Base-by-base conservation (phyloP, 495 filamentous ascomycete species). In the Aspergillus coremiiformis region DNA sequence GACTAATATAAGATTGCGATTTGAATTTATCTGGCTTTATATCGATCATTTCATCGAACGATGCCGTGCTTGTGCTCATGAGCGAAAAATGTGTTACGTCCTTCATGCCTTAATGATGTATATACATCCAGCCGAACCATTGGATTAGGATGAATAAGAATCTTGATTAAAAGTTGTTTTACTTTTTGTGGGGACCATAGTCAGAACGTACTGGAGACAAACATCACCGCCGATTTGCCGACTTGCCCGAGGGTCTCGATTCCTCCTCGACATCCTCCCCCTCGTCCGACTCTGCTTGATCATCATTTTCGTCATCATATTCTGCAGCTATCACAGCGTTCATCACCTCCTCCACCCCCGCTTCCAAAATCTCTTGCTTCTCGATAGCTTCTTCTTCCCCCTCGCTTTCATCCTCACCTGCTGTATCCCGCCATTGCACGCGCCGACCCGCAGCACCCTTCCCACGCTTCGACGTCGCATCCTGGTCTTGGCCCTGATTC, bases 381-480 rank as follows among this genome's bases (percentile, higher is more conserved):
- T 69, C 57, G 39, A 65, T 62, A 44, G 60, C 67, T 49, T 68
- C 64, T 22, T 70, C 68, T 49, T 71, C 65, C 5, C 69, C 60
- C 53, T 72, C 65, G 59, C 67, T 66, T 50, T 71, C 62, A 22
- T 56, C 56, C 47, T 54, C 58, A 39, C 35, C 45, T 43, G 45
- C 30, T 24, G 14, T 32, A 44, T 61, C 56, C 49, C 59, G 53
- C 39, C 29, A 56, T 27, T 52, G 54, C 39, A 59, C 57, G 58
- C 17, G 52, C 50, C 51, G 57, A 41, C 56, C 53, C 24, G 15
- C 53, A 44, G 15, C 27, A 20, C 49, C 45, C 47, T 51, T 59
- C 56, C 58, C 59, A 55, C 60, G 60, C 33, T 59, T 60, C 49
- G 59, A 60, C 23, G 21, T 14, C 27, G 21, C 37, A 17, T 21